phyloP scores from a whole-genome alignment of 2,329 filamentous ascomycete genomes.

The Talaromyces sp. region DNA sequence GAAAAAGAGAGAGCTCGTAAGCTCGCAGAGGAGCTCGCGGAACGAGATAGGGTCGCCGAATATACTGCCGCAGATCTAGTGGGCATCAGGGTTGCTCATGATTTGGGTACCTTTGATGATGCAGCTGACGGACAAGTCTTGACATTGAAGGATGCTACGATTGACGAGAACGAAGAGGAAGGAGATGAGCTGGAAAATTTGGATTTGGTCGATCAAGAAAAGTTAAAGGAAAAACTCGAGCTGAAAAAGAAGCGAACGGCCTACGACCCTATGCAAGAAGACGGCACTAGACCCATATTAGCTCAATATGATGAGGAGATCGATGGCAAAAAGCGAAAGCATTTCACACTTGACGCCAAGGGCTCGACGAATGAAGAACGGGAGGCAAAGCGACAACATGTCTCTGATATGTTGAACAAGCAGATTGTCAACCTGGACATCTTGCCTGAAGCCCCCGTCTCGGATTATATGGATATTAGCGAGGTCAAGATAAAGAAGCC shows the following conservation, averaged over 20 bases:
- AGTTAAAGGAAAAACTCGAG: constrained; percentile 62
- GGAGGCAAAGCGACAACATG: constrained; percentile 50
- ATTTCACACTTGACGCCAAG: constrained; percentile 77
- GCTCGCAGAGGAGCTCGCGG: constrained; percentile 70
- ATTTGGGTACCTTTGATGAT: constrained; percentile 71
- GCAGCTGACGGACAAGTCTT: constrained; percentile 79
- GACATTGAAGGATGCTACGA: constrained; percentile 87
- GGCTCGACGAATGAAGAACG: constrained; percentile 64
- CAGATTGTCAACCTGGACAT: constrained; percentile 75
- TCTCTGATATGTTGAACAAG: constrained; percentile 52
- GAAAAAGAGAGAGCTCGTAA: constrained; percentile 64
- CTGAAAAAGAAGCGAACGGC: constrained; percentile 84
- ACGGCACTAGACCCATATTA: constrained; percentile 63
- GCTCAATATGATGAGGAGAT: constrained; percentile 96
- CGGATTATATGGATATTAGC: constrained; percentile 82
- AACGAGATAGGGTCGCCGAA: constrained; percentile 66
- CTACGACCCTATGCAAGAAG: constrained; percentile 73
- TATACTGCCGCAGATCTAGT: constrained; percentile 83
- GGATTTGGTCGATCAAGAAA: constrained; percentile 39
- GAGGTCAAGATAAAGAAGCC: constrained; percentile 92
- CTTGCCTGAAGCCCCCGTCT: constrained; percentile 59
- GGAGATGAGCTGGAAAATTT: constrained; percentile 70
- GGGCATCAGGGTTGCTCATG: constrained; percentile 87
- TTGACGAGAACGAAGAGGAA: constrained; percentile 76
- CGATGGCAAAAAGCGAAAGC: constrained; percentile 78